phyloP scores from a whole-genome alignment of 1,284 basidiomycete species.

The Tranzscheliella williamsii region DNA sequence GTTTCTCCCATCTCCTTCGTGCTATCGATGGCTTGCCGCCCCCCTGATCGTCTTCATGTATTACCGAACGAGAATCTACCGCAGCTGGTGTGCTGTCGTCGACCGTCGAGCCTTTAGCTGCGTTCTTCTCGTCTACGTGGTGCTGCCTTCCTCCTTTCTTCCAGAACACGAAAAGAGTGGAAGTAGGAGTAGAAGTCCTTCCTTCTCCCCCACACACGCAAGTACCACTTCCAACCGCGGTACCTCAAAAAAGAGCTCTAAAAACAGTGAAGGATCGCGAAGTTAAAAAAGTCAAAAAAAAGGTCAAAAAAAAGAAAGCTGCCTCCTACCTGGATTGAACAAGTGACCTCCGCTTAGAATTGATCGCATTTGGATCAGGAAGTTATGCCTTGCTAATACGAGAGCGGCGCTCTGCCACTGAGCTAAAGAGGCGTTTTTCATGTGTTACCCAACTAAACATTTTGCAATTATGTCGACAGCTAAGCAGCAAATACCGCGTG shows the following conservation, averaged over 20 bases:
- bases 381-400: slow-evolving; percentile 1
- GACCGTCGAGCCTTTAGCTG: not conserved
- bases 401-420: slow-evolving; percentile 9
- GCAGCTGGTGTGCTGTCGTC: not conserved
- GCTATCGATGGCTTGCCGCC: not conserved
- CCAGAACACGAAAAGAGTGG: too few species aligned
- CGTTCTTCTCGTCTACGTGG: too few species aligned
- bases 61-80: not conserved
- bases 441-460: too few species aligned
- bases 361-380: not conserved
- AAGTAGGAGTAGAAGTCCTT: not conserved
- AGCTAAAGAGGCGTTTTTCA: slow-evolving; percentile 10
- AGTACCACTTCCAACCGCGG: not conserved
- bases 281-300: not conserved
- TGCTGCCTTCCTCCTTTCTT: too few species aligned
- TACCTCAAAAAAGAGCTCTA: not conserved
- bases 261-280: not conserved
- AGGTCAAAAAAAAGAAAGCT: slow-evolving; percentile 1
- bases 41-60: not conserved
- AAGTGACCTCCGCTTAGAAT: slow-evolving; percentile 2
- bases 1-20: not conserved
- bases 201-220: not conserved
- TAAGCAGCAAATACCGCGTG: too few species aligned
- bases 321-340: slow-evolving; percentile 8
- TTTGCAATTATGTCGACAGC: too few species aligned